Base-by-base conservation (phyloP, 305 asterid genomes). In the Fraxinus sp. region DNA sequence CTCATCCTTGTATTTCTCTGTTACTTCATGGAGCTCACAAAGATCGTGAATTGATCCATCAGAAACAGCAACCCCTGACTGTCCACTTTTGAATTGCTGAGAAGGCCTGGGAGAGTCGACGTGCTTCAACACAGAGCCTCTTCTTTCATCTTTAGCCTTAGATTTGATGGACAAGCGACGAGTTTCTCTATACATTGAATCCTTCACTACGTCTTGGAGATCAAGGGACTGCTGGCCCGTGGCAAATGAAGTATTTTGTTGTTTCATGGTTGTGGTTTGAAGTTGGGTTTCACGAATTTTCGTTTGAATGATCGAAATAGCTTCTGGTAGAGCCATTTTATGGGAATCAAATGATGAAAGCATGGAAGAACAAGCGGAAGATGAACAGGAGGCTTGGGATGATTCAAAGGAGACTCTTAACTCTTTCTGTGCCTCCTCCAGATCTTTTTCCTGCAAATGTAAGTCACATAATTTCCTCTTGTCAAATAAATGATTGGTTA, bases 61-160 rank as follows among this genome's bases (percentile, higher is more conserved):
- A 24, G 80, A 82, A 32, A 64, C 85, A 78, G 80, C 71, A 83
- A 86, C 81, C 81, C 87, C 84, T 32, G 85, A 84, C 83, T 87
- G 86, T 77, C 85, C 89, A 24, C 88, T 18, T 82, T 85, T 88
- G 84, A 82, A 28, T 70, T 81, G 92, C 85, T 80, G 95, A 30
- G 80, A 77, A 64, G 96, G 97, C 90, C 98, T 91, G 7, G 99
- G 99, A 22, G 98, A 96, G 89, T 96, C 98, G 0, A 93, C 77
- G 87, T 92, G 93, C 86, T 91, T 94, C 95, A 94, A 86, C n/a
- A 86, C 88, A 10, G 88, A 88, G 71, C 90, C 88, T 86, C 85
- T 81, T 76, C 91, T 87, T 82, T 90, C 97, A 24, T 89, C 92
- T 35, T 84, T 88, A 11, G 84, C 80, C 73, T 43, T 81, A 78